A percentile compares a stretch with the other conserved stretches of the same genome.
These are phyloP conservation scores for Epichloe coenophiala DNA, from an alignment of 2,329 filamentous ascomycete species.

Conservation along the genomic window DNA sequence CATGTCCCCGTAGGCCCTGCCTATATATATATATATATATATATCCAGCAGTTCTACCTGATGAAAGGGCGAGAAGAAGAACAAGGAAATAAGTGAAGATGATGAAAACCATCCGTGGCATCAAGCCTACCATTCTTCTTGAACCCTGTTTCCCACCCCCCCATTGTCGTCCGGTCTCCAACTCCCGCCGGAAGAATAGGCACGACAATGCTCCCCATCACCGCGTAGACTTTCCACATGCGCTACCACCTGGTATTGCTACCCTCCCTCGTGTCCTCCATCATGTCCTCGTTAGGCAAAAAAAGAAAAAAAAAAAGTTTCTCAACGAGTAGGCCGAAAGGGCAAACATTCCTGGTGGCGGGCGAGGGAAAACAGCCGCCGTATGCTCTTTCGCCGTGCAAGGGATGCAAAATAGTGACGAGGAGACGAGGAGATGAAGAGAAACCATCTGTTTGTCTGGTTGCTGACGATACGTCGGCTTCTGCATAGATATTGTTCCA, in stretches of 20 bases:
- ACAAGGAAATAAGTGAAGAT: not conserved
- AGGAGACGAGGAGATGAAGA: not conserved
- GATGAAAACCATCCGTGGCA: not conserved
- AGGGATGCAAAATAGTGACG: not conserved
- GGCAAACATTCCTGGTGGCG: too few species aligned
- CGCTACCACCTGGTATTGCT: not conserved
- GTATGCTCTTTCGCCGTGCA: too few species aligned
- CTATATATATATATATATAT: too few species aligned
- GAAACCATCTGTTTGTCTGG: not conserved
- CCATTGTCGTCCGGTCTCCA: not conserved
- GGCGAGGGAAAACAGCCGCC: too few species aligned
- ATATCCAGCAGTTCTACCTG: not conserved
- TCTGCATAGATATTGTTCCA: conserved; percentile 17
- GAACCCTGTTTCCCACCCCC: too few species aligned
- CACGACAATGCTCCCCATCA: not conserved
- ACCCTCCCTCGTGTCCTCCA: too few species aligned
- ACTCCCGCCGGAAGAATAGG: not conserved
- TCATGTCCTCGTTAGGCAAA: too few species aligned
- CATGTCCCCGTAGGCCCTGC: too few species aligned
- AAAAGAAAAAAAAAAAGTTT: not conserved
- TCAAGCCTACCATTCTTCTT: not conserved
- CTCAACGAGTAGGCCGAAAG: not conserved
- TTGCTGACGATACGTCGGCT: not conserved
- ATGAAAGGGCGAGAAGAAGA: not conserved
- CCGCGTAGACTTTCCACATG: not conserved